Percentiles rank a stretch among this genome's conserved stretches.
Evolutionary conservation across 257 asterid species (phyloP).

Genomic region (Echium plantagineum): DNA sequence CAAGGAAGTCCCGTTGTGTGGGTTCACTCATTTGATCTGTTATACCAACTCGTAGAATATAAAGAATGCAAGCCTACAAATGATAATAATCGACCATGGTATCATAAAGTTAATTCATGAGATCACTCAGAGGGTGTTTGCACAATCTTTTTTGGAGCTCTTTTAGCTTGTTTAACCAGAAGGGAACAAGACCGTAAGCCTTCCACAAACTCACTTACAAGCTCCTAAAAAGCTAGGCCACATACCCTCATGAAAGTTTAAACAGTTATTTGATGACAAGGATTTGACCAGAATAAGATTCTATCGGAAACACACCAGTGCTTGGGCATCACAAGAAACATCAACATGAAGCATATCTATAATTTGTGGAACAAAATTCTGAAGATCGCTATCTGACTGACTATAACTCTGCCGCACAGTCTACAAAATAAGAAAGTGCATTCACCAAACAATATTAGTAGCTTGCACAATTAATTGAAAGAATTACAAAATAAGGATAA

Average conservation of each 20-base stretch:
- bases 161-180: not conserved
- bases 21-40: slow-evolving; percentile 97
- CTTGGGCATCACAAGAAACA: slow-evolving; percentile 72
- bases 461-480: not conserved
- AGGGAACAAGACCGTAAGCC: not conserved
- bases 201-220: too few species aligned
- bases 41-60: slow-evolving; percentile 79
- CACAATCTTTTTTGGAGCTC: not conserved
- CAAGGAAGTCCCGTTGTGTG: slow-evolving; percentile 82
- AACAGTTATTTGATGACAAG: too few species aligned
- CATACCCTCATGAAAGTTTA: not conserved
- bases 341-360: slow-evolving; percentile 80
- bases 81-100: not conserved
- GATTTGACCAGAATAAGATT: slow-evolving; percentile 3
- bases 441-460: slow-evolving; percentile 3
- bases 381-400: slow-evolving; percentile 88
- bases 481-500: not conserved
- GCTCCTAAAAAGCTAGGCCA: not conserved
- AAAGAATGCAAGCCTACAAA: slow-evolving; percentile 94
- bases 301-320: slow-evolving; percentile 52
- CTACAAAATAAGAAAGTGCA: slow-evolving; percentile 34
- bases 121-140: not conserved
- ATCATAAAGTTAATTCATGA: not conserved
- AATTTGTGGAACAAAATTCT: slow-evolving; percentile 54
- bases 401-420: slow-evolving; percentile 72